Conservation (phyloP, 306 rosid genomes). For the Fragaria nilgerrensis region DNA sequence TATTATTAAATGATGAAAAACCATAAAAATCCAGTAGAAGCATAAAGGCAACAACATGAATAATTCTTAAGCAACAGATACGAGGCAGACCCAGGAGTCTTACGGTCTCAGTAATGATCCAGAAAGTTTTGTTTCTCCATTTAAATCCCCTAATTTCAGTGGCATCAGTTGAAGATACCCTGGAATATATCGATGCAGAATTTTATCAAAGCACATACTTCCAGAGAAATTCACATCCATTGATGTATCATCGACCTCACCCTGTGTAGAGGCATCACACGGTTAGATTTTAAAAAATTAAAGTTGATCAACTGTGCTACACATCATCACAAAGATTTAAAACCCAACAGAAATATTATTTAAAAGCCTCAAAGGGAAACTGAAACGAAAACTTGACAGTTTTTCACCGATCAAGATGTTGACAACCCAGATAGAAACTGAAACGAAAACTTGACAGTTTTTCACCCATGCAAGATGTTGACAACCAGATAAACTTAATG, state of each 20-base stretch:
- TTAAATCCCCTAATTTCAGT: slow-evolving; percentile 65
- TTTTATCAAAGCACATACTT: slow-evolving; percentile 68
- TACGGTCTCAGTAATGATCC: slow-evolving; percentile 89
- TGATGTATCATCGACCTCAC: slow-evolving; percentile 80
- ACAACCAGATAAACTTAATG: background rate
- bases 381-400: background rate
- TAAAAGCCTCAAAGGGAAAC: background rate
- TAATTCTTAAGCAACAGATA: slow-evolving; percentile 14
- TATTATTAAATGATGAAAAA: background rate
- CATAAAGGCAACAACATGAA: slow-evolving; percentile 18
- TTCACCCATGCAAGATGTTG: slow-evolving; percentile 13
- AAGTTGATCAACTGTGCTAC: background rate
- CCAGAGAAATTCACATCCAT: slow-evolving; percentile 89
- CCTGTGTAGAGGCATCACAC: slow-evolving; percentile 47
- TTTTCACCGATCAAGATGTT: slow-evolving; percentile 14
- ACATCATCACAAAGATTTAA: background rate
- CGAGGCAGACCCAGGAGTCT: slow-evolving; percentile 31
- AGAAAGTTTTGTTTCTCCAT: slow-evolving; percentile 78
- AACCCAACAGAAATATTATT: slow-evolving; percentile 1
- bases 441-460: slow-evolving; percentile 1
- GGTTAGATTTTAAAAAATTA: slow-evolving; percentile 8
- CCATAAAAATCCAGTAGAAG: slow-evolving; percentile 17
- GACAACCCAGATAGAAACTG: background rate
- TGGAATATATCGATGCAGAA: slow-evolving; percentile 69
- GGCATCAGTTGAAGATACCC: slow-evolving; percentile 59